A percentile compares a stretch with the other conserved stretches of the same genome.
These are phyloP conservation scores for Neurospora tetraspora DNA, from an alignment of 495 filamentous ascomycete species.

Conservation along the genomic window DNA sequence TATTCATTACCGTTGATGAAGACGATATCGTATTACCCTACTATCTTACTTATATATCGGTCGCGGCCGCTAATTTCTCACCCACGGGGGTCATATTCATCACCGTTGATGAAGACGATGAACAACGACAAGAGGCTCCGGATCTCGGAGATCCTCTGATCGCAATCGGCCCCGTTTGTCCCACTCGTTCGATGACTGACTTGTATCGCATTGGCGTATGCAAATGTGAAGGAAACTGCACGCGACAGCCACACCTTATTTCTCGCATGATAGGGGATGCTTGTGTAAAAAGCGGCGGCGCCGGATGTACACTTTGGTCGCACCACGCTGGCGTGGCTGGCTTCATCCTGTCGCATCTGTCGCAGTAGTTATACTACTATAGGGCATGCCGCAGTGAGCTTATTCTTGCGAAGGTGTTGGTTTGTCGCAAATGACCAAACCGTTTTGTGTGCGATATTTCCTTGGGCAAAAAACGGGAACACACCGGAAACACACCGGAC, in stretches of 20 bases:
- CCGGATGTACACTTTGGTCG: background rate
- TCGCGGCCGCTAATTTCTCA: no score
- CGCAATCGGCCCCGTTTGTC: background rate
- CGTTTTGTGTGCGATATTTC: background rate
- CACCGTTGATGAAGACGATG: background rate
- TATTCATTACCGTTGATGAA: background rate
- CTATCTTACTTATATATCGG: no score
- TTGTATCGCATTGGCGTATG: background rate
- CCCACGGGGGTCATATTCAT: background rate
- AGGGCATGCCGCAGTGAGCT: background rate
- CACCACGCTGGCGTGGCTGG: background rate
- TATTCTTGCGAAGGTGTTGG: background rate
- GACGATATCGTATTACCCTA: background rate
- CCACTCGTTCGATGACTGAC: background rate
- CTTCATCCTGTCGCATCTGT: background rate
- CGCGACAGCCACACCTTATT: background rate
- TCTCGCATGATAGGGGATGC: background rate
- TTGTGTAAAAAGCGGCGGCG: background rate
- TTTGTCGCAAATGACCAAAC: background rate
- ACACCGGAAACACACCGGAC: background rate
- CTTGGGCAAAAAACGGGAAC: background rate
- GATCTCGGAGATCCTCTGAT: background rate
- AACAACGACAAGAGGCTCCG: background rate
- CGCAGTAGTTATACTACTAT: background rate
- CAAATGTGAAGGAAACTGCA: background rate